These are phyloP conservation scores for Botrytis cinerea DNA, from an alignment of 2,329 filamentous ascomycete genomes.

Conservation along the genomic window DNA sequence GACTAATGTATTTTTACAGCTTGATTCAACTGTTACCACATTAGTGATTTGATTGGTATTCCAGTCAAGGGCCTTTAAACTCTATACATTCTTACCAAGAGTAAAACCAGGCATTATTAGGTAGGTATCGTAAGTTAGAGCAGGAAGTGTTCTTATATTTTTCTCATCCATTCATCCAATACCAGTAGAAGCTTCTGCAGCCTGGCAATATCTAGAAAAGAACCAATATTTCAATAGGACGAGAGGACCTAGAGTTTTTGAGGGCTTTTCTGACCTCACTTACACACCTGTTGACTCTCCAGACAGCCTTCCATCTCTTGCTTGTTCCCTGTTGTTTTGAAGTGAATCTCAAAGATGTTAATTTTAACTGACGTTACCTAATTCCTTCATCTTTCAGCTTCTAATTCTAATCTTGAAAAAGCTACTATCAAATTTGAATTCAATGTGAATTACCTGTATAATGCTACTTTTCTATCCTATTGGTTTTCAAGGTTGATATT, in stretches of 20 bases:
- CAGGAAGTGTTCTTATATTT: background rate
- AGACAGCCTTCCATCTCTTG: background rate
- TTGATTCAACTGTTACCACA: background rate
- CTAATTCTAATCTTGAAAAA: background rate
- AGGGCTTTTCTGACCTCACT: background rate
- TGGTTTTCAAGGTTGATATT: too few species aligned
- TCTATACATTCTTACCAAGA: background rate
- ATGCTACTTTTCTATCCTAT: too few species aligned
- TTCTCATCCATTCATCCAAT: background rate
- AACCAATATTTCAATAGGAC: background rate
- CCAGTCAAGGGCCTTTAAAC: background rate
- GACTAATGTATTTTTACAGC: background rate
- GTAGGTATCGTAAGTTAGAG: too few species aligned
- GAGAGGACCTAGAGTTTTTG: background rate
- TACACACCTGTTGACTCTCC: rapidly evolving
- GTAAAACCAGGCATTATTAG: too few species aligned
- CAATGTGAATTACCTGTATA: background rate
- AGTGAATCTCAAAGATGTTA: background rate
- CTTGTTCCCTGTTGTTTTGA: background rate
- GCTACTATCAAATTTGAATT: background rate
- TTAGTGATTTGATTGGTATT: background rate
- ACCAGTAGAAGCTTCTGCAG: background rate
- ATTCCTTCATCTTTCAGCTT: background rate
- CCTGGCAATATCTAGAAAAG: background rate
- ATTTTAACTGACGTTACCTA: too few species aligned